Evolutionary conservation across 2,329 filamentous ascomycete species (phyloP).

Genomic region (Rutstroemia sp.): DNA sequence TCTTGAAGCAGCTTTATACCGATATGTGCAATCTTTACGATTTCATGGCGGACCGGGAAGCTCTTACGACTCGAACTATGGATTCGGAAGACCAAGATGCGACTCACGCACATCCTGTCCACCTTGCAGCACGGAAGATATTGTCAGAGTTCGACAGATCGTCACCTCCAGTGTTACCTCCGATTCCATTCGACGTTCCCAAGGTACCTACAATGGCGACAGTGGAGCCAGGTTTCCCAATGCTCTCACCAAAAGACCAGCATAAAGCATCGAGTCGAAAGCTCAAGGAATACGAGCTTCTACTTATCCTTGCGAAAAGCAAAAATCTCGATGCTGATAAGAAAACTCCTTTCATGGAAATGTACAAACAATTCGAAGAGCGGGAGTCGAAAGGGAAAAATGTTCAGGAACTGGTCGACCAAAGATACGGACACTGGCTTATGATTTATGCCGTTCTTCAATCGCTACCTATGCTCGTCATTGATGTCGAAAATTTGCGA

Average conservation of each 20-base stretch:
- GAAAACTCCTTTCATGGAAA: slow-evolving; percentile 55
- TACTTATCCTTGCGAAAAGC: slow-evolving; percentile 67
- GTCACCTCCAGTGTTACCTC: slow-evolving; percentile 81
- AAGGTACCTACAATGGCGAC: slow-evolving; percentile 63
- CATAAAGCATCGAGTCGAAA: slow-evolving; percentile 62
- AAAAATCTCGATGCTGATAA: slow-evolving; percentile 70
- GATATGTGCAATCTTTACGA: slow-evolving; percentile 88
- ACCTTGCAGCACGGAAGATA: slow-evolving; percentile 66
- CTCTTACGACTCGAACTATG: slow-evolving; percentile 69
- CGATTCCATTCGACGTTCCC: slow-evolving; percentile 84
- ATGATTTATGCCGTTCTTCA: slow-evolving; percentile 75
- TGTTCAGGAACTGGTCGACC: slow-evolving; percentile 60
- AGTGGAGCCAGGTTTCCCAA: slow-evolving; percentile 55
- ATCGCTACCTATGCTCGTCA: slow-evolving; percentile 67
- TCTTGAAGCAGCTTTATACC: slow-evolving; percentile 73
- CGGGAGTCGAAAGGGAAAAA: slow-evolving; percentile 58
- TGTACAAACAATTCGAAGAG: slow-evolving; percentile 64
- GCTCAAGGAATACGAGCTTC: slow-evolving; percentile 71
- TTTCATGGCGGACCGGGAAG: slow-evolving; percentile 71
- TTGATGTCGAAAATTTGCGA: slow-evolving; percentile 64
- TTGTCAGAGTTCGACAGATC: slow-evolving; percentile 85
- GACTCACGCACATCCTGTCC: slow-evolving; percentile 27
- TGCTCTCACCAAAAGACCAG: slow-evolving; percentile 66
- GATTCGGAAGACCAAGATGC: slow-evolving; percentile 49
- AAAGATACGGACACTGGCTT: slow-evolving; percentile 71